Conservation (phyloP, 345 rosid genomes). For the Dipteronia dyeriana region DNA sequence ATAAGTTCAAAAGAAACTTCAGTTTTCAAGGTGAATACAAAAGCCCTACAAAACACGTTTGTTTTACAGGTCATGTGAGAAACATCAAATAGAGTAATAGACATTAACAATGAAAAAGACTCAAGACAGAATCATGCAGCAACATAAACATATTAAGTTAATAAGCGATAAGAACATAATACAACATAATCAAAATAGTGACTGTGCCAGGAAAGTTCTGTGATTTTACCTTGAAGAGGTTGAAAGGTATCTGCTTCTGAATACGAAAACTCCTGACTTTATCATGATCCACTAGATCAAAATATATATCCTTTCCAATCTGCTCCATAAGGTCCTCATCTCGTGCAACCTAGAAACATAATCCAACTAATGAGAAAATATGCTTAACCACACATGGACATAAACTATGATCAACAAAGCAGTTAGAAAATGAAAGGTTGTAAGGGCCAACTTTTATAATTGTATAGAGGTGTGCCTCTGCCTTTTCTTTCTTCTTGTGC, state of each 20-base stretch:
- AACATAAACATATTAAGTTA: not conserved
- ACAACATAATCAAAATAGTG: not conserved
- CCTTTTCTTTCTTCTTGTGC: slow-evolving; percentile 83
- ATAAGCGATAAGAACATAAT: not conserved
- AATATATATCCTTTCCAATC: slow-evolving; percentile 87
- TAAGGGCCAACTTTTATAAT: slow-evolving; percentile 64
- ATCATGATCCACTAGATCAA: slow-evolving; percentile 97
- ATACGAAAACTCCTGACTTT: slow-evolving; percentile 89
- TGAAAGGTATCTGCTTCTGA: slow-evolving; percentile 80
- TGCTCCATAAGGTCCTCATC: slow-evolving; percentile 85
- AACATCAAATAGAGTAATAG: not conserved
- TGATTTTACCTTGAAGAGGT: slow-evolving; percentile 68
- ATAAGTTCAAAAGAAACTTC: not conserved
- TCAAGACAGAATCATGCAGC: not conserved
- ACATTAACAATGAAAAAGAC: not conserved
- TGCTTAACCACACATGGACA: not conserved
- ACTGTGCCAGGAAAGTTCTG: not conserved
- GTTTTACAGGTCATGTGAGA: not conserved
- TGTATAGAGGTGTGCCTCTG: slow-evolving; percentile 89
- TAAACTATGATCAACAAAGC: not conserved
- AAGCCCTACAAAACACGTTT: not conserved
- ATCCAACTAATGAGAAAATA: slow-evolving; percentile 19
- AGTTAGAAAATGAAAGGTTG: not conserved
- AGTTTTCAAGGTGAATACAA: not conserved
- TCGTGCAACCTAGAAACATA: slow-evolving; percentile 70